These are phyloP conservation scores for Liriodendron chinense DNA, from an alignment of 164 flowering plant species.

Conservation along the genomic window DNA sequence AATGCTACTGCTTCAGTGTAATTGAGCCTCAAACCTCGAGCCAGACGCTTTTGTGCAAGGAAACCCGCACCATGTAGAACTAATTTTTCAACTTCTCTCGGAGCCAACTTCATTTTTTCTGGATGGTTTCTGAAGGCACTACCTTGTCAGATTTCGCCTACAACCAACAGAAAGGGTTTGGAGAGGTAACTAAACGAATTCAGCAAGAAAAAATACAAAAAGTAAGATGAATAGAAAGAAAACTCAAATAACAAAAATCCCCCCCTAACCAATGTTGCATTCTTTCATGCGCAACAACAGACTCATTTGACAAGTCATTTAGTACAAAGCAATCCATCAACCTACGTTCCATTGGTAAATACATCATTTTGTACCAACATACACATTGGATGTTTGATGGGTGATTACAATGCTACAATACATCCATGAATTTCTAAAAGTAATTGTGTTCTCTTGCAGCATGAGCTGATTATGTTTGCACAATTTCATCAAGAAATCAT, in stretches of 20 bases:
- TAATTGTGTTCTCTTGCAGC: no score
- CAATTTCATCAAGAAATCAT: no score
- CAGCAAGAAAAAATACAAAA: not conserved
- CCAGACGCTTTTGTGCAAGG: constrained; percentile 95
- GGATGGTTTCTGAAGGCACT: not conserved
- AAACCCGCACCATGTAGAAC: constrained; percentile 75
- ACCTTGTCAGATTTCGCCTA: not conserved
- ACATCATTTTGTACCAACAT: no score
- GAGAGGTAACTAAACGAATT: not conserved
- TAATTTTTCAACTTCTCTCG: constrained; percentile 84
- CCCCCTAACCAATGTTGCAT: not conserved
- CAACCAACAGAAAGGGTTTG: not conserved
- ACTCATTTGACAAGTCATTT: no score
- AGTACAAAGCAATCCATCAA: no score
- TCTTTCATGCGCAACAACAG: no score
- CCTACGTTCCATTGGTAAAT: no score
- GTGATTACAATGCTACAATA: no score
- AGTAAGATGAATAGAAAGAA: not conserved
- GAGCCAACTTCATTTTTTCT: constrained; percentile 63
- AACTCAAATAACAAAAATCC: not conserved
- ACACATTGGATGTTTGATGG: no score
- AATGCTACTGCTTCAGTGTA: constrained; percentile 89
- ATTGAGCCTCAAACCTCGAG: constrained; percentile 80
- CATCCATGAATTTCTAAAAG: no score
- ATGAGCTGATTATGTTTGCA: no score